Conservation (phyloP, 1,284 basidiomycete species). For the Phylloboletellus chloephorus region DNA sequence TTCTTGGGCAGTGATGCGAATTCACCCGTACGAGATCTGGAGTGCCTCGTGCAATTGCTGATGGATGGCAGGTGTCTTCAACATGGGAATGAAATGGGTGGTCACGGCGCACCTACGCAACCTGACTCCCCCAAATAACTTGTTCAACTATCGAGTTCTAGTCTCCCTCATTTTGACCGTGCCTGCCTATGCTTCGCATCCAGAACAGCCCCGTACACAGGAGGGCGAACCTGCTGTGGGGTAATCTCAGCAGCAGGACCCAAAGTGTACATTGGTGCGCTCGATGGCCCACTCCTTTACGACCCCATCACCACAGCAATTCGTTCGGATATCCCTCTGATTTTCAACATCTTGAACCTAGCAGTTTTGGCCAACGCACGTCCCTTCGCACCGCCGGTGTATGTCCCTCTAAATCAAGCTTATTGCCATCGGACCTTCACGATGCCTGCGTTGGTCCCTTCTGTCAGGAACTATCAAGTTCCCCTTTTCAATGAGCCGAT, state of each 20-base stretch:
- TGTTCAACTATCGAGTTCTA: neutral
- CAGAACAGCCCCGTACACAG: conserved; percentile 21
- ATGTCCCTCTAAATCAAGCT: conserved; percentile 2
- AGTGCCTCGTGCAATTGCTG: conserved; percentile 24
- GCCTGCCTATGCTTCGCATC: conserved; percentile 5
- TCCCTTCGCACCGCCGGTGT: conserved; percentile 3
- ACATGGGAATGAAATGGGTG: conserved; percentile 20
- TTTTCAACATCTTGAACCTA: conserved; percentile 1
- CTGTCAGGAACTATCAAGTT: neutral
- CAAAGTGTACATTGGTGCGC: conserved; percentile 13
- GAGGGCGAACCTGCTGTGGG: conserved; percentile 21
- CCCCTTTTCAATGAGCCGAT: neutral
- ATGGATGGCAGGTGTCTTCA: conserved; percentile 19
- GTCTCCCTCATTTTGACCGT: neutral
- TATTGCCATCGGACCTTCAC: conserved; percentile 2
- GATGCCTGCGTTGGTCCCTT: neutral
- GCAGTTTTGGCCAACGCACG: conserved; percentile 3
- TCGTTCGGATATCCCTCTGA: neutral
- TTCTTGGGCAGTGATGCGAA: conserved; percentile 6
- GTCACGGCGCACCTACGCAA: conserved; percentile 17
- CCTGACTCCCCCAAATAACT: too few species aligned
- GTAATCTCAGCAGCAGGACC: conserved; percentile 1
- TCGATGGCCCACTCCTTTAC: conserved; percentile 3
- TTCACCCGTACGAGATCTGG: conserved; percentile 5
- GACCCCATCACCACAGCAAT: conserved; percentile 14